A percentile compares a stretch with the other conserved stretches of the same genome.
phyloP scores from a whole-genome alignment of 139 green algal genomes.

The Chlorella sp. region DNA sequence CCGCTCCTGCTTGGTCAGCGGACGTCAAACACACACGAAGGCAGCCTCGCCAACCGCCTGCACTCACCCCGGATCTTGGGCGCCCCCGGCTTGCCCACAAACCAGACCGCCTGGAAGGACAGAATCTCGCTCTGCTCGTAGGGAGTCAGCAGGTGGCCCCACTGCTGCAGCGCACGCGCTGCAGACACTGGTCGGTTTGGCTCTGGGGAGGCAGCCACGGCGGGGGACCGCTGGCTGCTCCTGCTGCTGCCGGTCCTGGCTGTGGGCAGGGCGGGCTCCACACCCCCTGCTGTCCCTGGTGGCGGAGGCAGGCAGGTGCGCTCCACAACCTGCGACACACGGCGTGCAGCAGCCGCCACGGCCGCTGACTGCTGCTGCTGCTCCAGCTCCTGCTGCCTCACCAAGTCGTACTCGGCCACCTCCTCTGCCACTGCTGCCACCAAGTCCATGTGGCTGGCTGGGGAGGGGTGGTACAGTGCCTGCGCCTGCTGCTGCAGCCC shows the following conservation, averaged over 20 bases:
- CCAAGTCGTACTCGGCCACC: not conserved
- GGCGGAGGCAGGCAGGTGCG: not conserved
- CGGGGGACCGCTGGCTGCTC: not conserved
- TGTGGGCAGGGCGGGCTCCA: not conserved
- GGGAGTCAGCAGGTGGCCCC: slow-evolving; percentile 26
- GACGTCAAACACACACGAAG: not conserved
- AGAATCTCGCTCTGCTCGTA: slow-evolving; percentile 48
- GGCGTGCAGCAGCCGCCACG: not conserved
- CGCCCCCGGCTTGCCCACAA: slow-evolving; percentile 27
- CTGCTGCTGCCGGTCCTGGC: not conserved
- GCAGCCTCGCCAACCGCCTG: not conserved
- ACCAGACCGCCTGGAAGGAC: slow-evolving; percentile 37
- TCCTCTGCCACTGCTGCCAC: slow-evolving; percentile 11
- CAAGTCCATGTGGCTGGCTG: slow-evolving; percentile 2
- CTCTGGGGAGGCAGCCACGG: not conserved
- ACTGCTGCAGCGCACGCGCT: slow-evolving; percentile 4
- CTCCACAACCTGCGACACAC: not conserved
- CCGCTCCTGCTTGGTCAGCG: no score
- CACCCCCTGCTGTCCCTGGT: not conserved
- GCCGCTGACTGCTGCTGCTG: slow-evolving; percentile 1
- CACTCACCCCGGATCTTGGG: slow-evolving; percentile 27
- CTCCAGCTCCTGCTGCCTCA: slow-evolving; percentile 11
- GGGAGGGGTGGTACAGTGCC: not conserved
- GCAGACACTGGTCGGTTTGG: not conserved
- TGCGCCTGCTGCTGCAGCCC: not conserved